These are phyloP conservation scores for Monascus ruber DNA, from an alignment of 2,329 filamentous ascomycete species.

Conservation along the genomic window DNA sequence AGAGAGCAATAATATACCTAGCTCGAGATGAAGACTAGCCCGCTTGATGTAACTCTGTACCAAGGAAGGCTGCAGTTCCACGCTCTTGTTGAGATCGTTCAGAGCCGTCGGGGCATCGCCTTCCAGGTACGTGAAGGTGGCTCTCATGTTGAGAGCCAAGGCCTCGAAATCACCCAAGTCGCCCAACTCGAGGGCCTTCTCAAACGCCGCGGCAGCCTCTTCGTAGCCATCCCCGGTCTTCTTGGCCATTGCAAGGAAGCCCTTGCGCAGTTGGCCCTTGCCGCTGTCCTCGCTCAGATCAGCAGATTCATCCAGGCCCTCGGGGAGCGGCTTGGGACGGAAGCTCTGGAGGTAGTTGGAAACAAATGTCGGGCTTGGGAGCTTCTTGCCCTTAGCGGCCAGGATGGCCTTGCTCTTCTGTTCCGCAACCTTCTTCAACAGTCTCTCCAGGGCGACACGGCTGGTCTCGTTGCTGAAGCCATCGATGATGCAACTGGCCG, in stretches of 20 bases:
- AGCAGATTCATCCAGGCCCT: conserved; percentile 68
- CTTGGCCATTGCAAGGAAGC: conserved; percentile 66
- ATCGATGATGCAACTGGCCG: conserved; percentile 97
- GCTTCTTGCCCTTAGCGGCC: conserved; percentile 64
- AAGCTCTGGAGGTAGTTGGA: conserved; percentile 99
- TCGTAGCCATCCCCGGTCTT: conserved; percentile 88
- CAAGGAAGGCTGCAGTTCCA: conserved; percentile 75
- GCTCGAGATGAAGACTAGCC: conserved; percentile 93
- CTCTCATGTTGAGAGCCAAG: conserved; percentile 89
- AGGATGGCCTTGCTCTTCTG: conserved; percentile 86
- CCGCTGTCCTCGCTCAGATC: conserved; percentile 69
- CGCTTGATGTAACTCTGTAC: conserved; percentile 98
- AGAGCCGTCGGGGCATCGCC: conserved; percentile 79
- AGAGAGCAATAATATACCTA: conserved; percentile 47
- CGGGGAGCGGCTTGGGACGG: conserved; percentile 67
- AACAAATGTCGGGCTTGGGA: conserved; percentile 92
- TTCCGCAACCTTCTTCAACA: conserved; percentile 95
- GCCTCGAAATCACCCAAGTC: conserved; percentile 75
- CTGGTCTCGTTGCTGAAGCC: conserved; percentile 86
- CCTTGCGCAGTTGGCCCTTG: conserved; percentile 74
- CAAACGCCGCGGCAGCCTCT: conserved; percentile 74
- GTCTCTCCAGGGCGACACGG: conserved; percentile 77
- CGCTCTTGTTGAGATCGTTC: conserved; percentile 78
- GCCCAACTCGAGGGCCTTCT: conserved; percentile 72
- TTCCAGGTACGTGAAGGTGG: conserved; percentile 86